A percentile compares a stretch with the other conserved stretches of the same genome.
These are phyloP conservation scores for Fusarium tupiense DNA, from an alignment of 2,329 filamentous ascomycete genomes.

Conservation along the genomic window DNA sequence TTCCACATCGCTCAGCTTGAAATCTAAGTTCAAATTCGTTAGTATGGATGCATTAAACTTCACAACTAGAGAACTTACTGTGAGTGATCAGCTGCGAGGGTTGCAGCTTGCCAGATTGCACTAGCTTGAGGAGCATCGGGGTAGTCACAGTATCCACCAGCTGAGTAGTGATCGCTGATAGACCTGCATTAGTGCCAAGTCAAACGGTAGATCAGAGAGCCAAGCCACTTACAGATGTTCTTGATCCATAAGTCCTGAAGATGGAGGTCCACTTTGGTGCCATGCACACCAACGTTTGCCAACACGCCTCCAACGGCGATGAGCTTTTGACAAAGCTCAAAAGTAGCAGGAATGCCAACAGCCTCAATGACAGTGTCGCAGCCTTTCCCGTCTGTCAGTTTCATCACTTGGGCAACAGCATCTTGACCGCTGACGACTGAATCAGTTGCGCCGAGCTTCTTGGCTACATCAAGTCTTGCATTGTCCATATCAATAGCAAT, in stretches of 20 bases:
- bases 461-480: constrained; percentile 57
- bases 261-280: constrained; percentile 60
- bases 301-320: constrained; percentile 63
- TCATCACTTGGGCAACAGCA: constrained; percentile 51
- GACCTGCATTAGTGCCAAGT: not conserved
- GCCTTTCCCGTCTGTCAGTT: constrained; percentile 60
- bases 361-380: constrained; percentile 68
- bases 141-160: constrained; percentile 59
- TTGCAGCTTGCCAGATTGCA: constrained; percentile 53
- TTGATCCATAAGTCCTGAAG: constrained; percentile 64
- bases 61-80: constrained; percentile 40
- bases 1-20: constrained; percentile 35
- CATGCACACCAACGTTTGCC: constrained; percentile 68
- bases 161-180: constrained; percentile 55
- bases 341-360: constrained; percentile 63
- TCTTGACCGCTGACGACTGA: constrained; percentile 52
- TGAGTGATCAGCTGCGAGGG: constrained; percentile 58
- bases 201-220: too few relatives aligned
- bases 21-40: not conserved
- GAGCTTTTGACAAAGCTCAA: constrained; percentile 63
- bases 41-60: too few relatives aligned
- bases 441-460: constrained; percentile 58
- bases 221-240: constrained; percentile 58
- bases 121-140: constrained; percentile 59
- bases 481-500: constrained; percentile 63